Base-by-base conservation (phyloP, 192 early-diverging fungal genomes). In the Backusella mclennaniae region DNA sequence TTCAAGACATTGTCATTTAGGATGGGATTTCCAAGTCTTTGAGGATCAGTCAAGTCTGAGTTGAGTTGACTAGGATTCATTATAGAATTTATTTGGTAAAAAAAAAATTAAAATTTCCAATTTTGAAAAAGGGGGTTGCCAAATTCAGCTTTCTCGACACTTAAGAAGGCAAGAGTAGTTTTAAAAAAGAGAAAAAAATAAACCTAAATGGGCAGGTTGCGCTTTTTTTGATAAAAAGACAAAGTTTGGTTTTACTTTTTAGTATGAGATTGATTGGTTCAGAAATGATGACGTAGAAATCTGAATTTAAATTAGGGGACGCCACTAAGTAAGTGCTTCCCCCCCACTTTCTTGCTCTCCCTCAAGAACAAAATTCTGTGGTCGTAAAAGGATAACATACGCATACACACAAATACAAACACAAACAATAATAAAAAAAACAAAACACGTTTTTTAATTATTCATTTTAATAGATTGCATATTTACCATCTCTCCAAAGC, bases 41-140 rank as follows among this genome's bases (percentile, higher is more conserved):
- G 35, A 33, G 59, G 23, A 39, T 74, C 49, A 59, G 73, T 12
- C 73, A 74, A 41, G 56, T 74, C 49, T 39, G 73, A 36, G 73
- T 74, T 74, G 8, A 63, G 49, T 52, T 73, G 49, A 38, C 6
- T 21, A 39, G 52, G 35, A 63, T 66, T 39, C 53, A 74, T 39
- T 38, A 26, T 23, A 21, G 12, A 31, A 44, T 46, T 71, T 41
- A 42, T 35, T 41, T 39, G 38, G 33, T 21, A 53, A 53, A 53
- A 53, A 53, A 59, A 26, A 59, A 29, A 29, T 26, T 26, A 26
- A 26, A 26, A 71, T 71, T 71, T 71, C 69, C 69, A 71, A 71
- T 71, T 71, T 49, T 49, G 21, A 39, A 66, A 73, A 35, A 21
- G 67, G 67, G 67, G 36, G 67, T 69, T 69, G 36, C 67, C 67